Conservation (phyloP, 352 stramenopile species). For the Pythium folliculosum region DNA sequence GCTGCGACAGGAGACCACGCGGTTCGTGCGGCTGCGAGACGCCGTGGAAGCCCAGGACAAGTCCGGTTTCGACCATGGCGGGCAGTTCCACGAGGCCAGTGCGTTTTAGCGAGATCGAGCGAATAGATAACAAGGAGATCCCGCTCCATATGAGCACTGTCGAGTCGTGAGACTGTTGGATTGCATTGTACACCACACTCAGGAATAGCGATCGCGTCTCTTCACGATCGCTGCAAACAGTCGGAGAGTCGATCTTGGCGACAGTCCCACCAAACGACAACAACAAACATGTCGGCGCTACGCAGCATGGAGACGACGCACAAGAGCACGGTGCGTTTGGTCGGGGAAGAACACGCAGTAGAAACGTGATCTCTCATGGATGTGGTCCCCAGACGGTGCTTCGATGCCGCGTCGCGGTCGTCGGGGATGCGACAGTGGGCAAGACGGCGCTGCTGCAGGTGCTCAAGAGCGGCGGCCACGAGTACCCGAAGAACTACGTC, state of each 20-base stretch:
- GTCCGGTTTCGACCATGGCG: not conserved
- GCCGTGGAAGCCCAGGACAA: slow-evolving; percentile 22
- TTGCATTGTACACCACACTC: not conserved
- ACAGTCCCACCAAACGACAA: not conserved
- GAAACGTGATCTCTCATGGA: not conserved
- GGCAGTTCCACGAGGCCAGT: not conserved
- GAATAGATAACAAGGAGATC: too few species aligned
- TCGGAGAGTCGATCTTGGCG: not conserved
- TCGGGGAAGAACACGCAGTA: not conserved
- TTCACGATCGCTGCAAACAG: slow-evolving; percentile 13
- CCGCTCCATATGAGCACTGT: too few species aligned
- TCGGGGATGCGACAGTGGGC: slow-evolving; percentile 89
- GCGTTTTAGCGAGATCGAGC: too few species aligned
- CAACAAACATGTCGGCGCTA: slow-evolving; percentile 64
- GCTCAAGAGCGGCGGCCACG: slow-evolving; percentile 89
- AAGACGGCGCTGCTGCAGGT: slow-evolving; percentile 92
- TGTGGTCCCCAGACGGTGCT: slow-evolving; percentile 84
- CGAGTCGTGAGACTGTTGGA: too few species aligned
- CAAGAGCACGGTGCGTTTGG: slow-evolving; percentile 67
- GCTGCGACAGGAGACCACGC: slow-evolving; percentile 57
- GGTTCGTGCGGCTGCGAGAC: slow-evolving; percentile 56
- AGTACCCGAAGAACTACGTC: slow-evolving; percentile 95
- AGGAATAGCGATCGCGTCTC: slow-evolving; percentile 15
- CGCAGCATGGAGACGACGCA: slow-evolving; percentile 92
- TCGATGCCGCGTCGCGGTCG: slow-evolving; percentile 89